Conservation (phyloP, 192 early-diverging fungal genomes). For the Backusella circina region DNA sequence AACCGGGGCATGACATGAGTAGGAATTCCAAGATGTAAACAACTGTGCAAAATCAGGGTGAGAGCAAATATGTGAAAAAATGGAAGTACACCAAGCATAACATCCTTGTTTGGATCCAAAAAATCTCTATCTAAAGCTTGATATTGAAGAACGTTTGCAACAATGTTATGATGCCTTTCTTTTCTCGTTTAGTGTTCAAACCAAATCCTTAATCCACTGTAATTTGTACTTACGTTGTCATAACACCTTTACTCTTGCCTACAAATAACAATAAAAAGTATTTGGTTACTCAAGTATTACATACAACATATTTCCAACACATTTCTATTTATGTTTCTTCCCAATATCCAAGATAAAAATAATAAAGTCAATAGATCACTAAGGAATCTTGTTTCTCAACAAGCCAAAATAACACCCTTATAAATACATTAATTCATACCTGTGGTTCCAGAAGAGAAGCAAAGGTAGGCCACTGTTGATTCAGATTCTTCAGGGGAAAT, state of each 20-base stretch:
- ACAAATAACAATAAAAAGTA: not conserved
- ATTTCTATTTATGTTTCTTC: too few relatives aligned
- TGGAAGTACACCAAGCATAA: conserved; percentile 19
- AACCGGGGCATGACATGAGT: conserved; percentile 64
- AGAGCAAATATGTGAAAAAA: conserved; percentile 24
- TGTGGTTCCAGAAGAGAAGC: conserved; percentile 30
- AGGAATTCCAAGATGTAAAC: conserved; percentile 23
- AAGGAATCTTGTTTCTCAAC: not conserved
- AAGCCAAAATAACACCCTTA: not conserved
- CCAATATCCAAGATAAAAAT: too few relatives aligned
- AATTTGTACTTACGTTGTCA: conserved; percentile 54
- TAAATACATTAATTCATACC: not conserved
- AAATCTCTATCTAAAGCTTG: conserved; percentile 42
- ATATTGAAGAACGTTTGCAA: conserved; percentile 15
- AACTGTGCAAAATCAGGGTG: conserved; percentile 20
- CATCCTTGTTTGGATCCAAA: not conserved
- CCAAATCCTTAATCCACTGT: conserved; percentile 46
- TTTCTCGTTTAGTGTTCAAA: conserved; percentile 55
- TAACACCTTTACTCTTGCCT: conserved; percentile 21
- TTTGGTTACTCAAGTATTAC: not conserved
- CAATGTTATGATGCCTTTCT: conserved; percentile 25
- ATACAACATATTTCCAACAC: not conserved
- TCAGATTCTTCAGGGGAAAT: conserved; percentile 12
- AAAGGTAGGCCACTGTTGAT: conserved; percentile 23
- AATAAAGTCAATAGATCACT: too few relatives aligned